Conservation (phyloP, 352 stramenopile genomes). For the Thraustochytrium striatum region DNA sequence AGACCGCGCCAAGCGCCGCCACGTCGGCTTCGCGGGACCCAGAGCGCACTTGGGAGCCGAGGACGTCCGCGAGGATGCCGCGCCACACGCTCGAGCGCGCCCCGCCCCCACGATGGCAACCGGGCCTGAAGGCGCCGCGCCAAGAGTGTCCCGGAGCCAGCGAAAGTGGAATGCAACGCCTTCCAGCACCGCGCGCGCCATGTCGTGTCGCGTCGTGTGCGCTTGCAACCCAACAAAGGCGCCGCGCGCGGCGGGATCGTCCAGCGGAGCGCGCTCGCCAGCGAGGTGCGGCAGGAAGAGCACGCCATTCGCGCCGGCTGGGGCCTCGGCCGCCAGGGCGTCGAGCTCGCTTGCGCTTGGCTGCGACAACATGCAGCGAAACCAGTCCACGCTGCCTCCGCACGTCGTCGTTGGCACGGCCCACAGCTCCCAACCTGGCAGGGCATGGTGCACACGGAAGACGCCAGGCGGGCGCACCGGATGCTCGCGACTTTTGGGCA, state of each 20-base stretch:
- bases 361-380: neutral
- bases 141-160: neutral
- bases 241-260: neutral
- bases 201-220: neutral
- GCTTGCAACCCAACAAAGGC: slow-evolving; percentile 3
- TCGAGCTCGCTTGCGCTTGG: neutral
- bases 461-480: neutral
- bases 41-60: too few relatives aligned
- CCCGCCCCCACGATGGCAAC: slow-evolving; percentile 10
- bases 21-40: too few relatives aligned
- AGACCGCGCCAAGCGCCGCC: too few relatives aligned
- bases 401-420: slow-evolving; percentile 20
- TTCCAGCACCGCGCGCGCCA: slow-evolving; percentile 14
- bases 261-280: neutral
- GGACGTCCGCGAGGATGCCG: neutral
- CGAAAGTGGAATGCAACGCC: slow-evolving; percentile 27
- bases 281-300: slow-evolving; percentile 2
- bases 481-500: neutral
- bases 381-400: slow-evolving; percentile 15
- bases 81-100: neutral
- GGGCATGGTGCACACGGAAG: slow-evolving; percentile 7
- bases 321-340: neutral
- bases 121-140: neutral
- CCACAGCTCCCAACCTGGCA: neutral
- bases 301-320: neutral